Evolutionary conservation across 441 rosid species (phyloP).

Genomic region (Metrosideros polymorpha): DNA sequence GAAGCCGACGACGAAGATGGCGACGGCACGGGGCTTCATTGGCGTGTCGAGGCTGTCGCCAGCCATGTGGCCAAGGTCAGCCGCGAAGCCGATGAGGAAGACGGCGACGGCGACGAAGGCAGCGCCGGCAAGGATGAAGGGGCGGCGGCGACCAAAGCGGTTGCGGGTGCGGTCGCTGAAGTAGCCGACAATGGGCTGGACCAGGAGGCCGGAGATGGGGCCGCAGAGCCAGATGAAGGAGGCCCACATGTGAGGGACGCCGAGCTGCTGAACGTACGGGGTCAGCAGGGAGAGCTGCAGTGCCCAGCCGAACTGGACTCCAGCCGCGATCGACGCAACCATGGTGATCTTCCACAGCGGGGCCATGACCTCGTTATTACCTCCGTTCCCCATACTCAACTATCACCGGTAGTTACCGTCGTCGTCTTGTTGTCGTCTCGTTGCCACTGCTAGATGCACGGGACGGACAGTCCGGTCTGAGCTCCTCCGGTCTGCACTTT

Average conservation of each 20-base stretch:
- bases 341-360: slow-evolving; percentile 2
- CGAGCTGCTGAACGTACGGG: slow-evolving; percentile 85
- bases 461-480: too few relatives aligned
- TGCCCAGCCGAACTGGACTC: slow-evolving; percentile 10
- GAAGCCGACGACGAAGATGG: slow-evolving; percentile 67
- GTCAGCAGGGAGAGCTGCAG: slow-evolving; percentile 23
- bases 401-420: background rate
- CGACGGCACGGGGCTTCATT: slow-evolving; percentile 59
- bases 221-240: slow-evolving; percentile 92
- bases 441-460: too few relatives aligned
- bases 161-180: slow-evolving; percentile 75
- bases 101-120: slow-evolving; percentile 47
- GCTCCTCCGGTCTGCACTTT: background rate
- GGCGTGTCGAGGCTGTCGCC: slow-evolving; percentile 34
- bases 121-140: slow-evolving; percentile 68
- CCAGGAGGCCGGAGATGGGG: slow-evolving; percentile 85
- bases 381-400: background rate
- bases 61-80: slow-evolving; percentile 55
- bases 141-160: slow-evolving; percentile 89
- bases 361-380: background rate
- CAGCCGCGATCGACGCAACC: slow-evolving; percentile 7
- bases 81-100: slow-evolving; percentile 77
- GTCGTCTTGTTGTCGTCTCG: too few relatives aligned
- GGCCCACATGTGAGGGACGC: slow-evolving; percentile 89
- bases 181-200: slow-evolving; percentile 92